phyloP scores from a whole-genome alignment of 805 yeast genomes.

The Kodamaea kaohsiungensis region DNA sequence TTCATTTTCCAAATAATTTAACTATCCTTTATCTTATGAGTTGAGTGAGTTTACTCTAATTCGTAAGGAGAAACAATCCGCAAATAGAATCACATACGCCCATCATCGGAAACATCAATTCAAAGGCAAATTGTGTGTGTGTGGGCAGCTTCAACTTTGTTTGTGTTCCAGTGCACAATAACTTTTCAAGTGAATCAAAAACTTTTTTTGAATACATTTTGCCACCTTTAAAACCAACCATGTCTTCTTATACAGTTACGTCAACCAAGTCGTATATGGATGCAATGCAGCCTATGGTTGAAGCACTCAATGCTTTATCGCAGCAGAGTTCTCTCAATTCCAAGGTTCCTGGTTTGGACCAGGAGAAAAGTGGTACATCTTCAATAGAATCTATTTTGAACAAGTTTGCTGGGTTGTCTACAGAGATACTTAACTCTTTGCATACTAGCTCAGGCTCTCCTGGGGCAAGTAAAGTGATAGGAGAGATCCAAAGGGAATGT shows the following conservation, averaged over 20 bases:
- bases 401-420: conserved; percentile 41
- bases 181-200: background rate
- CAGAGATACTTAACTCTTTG: conserved; percentile 22
- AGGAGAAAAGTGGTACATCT: conserved; percentile 28
- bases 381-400: conserved; percentile 35
- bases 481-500: conserved; percentile 32
- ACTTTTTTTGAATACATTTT: background rate
- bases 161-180: background rate
- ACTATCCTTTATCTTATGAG: too few relatives aligned
- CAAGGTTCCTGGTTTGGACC: conserved; percentile 41
- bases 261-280: conserved; percentile 77
- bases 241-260: conserved; percentile 47
- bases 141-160: too few relatives aligned
- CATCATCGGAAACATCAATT: too few relatives aligned
- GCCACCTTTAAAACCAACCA: conserved; percentile 12
- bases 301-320: conserved; percentile 38
- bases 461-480: conserved; percentile 10
- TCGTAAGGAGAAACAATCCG: too few relatives aligned
- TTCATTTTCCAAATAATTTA: too few relatives aligned
- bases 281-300: conserved; percentile 75
- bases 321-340: conserved; percentile 9
- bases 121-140: too few relatives aligned
- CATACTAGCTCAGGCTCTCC: conserved; percentile 6
- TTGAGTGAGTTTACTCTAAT: too few relatives aligned
- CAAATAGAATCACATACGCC: too few relatives aligned